Conservation (phyloP, 228 moss, liverwort and hornwort species). For the Sphagnum magellanicum region DNA sequence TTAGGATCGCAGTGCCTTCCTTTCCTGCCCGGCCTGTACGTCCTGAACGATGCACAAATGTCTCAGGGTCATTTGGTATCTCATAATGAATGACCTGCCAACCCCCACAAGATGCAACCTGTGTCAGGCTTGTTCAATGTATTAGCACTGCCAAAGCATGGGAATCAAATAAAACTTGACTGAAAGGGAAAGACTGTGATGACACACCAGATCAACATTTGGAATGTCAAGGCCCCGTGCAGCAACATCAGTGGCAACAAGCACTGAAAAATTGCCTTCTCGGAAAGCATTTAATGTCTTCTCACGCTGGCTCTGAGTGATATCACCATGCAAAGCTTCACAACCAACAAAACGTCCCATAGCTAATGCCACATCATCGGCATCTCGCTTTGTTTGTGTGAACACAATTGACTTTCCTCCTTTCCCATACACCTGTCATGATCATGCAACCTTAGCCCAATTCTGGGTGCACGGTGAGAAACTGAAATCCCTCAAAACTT, state of each 20-base stretch:
- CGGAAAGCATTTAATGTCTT: conserved; percentile 71
- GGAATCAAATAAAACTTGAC: background rate
- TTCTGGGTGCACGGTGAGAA: no score
- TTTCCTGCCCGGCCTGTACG: conserved; percentile 87
- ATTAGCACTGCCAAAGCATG: no score
- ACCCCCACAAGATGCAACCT: background rate
- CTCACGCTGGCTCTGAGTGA: conserved; percentile 71
- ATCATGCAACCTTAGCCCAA: no score
- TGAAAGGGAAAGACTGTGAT: background rate
- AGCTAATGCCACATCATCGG: conserved; percentile 64
- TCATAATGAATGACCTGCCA: conserved; percentile 75
- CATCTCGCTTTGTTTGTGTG: conserved; percentile 84
- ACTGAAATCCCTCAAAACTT: no score
- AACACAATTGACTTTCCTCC: conserved; percentile 88
- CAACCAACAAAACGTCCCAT: conserved; percentile 68
- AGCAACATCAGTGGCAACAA: conserved; percentile 82
- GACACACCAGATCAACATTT: conserved; percentile 76
- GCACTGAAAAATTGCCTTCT: conserved; percentile 60
- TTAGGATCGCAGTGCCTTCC: conserved; percentile 72
- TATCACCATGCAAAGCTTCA: conserved; percentile 84
- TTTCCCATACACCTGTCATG: conserved; percentile 64
- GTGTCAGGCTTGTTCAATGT: no score
- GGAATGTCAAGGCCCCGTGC: conserved; percentile 85
- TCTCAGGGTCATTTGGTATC: conserved; percentile 84
- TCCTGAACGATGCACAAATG: conserved; percentile 91